A percentile compares a stretch with the other conserved stretches of the same genome.
Evolutionary conservation across 495 filamentous ascomycete genomes (phyloP).

Genomic region (Hypoxylon lienhwacheense): DNA sequence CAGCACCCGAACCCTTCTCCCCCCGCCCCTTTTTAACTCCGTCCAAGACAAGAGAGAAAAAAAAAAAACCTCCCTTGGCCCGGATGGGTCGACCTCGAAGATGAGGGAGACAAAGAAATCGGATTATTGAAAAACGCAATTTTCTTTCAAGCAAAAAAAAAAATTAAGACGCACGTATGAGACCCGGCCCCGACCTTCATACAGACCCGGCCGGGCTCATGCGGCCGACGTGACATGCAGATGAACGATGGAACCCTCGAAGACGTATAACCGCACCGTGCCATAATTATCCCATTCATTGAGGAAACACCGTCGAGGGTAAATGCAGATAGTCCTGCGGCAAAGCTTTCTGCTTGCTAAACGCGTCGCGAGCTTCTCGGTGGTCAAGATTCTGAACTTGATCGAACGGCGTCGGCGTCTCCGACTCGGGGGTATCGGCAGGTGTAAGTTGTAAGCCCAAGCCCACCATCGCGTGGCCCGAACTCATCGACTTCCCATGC

Average conservation of each 20-base stretch:
- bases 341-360: slow-evolving; percentile 12
- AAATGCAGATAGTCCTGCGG: slow-evolving; percentile 23
- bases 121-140: slow-evolving; percentile 20
- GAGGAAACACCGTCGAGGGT: slow-evolving; percentile 2
- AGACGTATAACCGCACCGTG: slow-evolving; percentile 5
- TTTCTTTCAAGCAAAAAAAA: too few relatives aligned
- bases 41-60: too few relatives aligned
- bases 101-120: neutral
- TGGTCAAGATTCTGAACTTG: slow-evolving; percentile 9
- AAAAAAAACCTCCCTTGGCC: slow-evolving; percentile 25
- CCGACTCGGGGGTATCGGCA: slow-evolving; percentile 44
- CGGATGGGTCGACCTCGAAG: slow-evolving; percentile 22
- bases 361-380: slow-evolving; percentile 24
- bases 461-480: slow-evolving; percentile 42
- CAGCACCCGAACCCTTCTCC: slow-evolving; percentile 18
- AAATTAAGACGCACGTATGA: slow-evolving; percentile 26
- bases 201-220: slow-evolving; percentile 22
- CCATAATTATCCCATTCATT: slow-evolving; percentile 18
- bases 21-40: slow-evolving; percentile 21
- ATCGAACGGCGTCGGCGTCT: slow-evolving; percentile 21
- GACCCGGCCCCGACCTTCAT: slow-evolving; percentile 17
- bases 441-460: slow-evolving; percentile 47
- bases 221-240: slow-evolving; percentile 22
- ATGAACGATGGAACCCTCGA: slow-evolving; percentile 13
- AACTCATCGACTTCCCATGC: slow-evolving; percentile 46